Evolutionary conservation across 768 basidiomycete genomes (phyloP).

Genomic region (Termitomyces sp.): DNA sequence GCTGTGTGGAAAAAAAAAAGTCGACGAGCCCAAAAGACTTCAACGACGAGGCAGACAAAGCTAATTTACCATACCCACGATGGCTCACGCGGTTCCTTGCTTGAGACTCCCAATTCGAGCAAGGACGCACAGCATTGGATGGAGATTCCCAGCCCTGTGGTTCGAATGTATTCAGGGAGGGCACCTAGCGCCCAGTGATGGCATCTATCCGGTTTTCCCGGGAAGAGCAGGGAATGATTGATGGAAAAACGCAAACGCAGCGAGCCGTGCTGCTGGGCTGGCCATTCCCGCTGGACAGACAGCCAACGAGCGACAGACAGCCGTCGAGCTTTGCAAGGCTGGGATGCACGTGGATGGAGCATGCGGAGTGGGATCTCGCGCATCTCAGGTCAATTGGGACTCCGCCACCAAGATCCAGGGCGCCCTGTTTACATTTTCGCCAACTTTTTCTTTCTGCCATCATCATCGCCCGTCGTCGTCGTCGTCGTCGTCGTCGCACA

Average conservation of each 20-base stretch:
- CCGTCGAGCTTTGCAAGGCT: too few relatives aligned
- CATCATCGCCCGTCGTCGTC: conserved; percentile 6
- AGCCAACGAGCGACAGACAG: too few relatives aligned
- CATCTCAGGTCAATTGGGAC: conserved; percentile 7
- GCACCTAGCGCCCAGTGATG: background rate
- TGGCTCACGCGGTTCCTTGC: conserved; percentile 7
- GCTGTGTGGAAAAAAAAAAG: too few relatives aligned
- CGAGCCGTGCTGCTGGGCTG: conserved; percentile 4
- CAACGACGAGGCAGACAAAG: too few relatives aligned
- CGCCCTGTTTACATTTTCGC: conserved; percentile 17
- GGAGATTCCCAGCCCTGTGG: background rate
- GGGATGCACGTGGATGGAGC: background rate
- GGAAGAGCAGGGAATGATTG: background rate
- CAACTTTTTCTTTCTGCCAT: conserved; percentile 14
- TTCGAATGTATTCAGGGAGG: background rate
- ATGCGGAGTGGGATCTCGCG: background rate
- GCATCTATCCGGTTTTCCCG: conserved; percentile 1
- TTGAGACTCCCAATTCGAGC: conserved; percentile 13
- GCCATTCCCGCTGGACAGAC: background rate
- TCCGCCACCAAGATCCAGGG: conserved; percentile 29
- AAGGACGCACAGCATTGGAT: conserved; percentile 3
- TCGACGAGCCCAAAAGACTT: too few relatives aligned
- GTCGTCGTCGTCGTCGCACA: conserved; percentile 14
- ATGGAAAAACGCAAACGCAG: conserved; percentile 1
- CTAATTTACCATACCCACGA: too few relatives aligned